Evolutionary conservation across 192 early-diverging fungal species (phyloP).

Genomic region (Podila clonocystis): DNA sequence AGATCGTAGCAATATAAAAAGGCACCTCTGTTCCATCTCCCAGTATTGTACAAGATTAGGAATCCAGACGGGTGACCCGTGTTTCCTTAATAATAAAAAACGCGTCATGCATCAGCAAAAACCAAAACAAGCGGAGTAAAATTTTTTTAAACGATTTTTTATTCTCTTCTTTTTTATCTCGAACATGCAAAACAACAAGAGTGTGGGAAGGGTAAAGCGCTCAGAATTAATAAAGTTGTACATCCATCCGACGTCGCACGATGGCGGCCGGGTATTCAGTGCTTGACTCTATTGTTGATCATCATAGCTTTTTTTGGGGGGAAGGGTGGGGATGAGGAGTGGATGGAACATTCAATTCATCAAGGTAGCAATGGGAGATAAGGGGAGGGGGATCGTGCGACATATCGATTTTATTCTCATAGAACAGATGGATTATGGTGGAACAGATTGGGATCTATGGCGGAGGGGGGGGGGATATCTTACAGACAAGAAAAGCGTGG

Average conservation of each 20-base stretch:
- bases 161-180: not conserved
- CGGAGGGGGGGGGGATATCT: not conserved
- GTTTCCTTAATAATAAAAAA: too few species aligned
- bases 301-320: conserved; percentile 29
- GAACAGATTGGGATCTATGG: not conserved
- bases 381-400: not conserved
- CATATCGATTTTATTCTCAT: not conserved
- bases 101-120: not conserved
- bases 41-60: too few species aligned
- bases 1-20: too few species aligned
- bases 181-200: not conserved
- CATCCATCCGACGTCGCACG: conserved; percentile 55
- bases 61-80: too few species aligned
- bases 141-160: not conserved
- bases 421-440: not conserved
- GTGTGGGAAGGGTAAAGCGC: conserved; percentile 14
- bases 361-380: not conserved
- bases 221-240: conserved; percentile 52
- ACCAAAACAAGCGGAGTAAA: not conserved
- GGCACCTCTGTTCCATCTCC: too few species aligned
- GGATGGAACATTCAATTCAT: too few species aligned
- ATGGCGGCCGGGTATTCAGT: conserved; percentile 55
- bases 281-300: conserved; percentile 52
- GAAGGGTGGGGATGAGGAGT: too few species aligned
- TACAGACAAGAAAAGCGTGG: not conserved